phyloP scores from a whole-genome alignment of 305 asterid species.

The Rubia peregrina region DNA sequence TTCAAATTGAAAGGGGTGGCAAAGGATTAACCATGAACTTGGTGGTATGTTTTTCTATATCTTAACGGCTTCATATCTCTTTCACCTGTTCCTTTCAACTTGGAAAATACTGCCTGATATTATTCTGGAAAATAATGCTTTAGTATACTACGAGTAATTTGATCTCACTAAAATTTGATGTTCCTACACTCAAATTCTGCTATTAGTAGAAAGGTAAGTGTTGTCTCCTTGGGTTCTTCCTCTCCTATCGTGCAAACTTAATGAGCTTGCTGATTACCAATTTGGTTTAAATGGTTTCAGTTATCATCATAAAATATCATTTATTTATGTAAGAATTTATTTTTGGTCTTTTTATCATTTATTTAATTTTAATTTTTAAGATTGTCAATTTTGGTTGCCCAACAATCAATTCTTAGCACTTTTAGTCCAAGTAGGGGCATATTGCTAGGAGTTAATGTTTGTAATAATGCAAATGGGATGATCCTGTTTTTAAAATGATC shows the following conservation, averaged over 20 bases:
- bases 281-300: not conserved
- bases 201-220: not conserved
- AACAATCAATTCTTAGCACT: not conserved
- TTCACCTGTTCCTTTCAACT: not conserved
- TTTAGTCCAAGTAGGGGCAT: not conserved
- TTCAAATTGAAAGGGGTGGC: constrained; percentile 97
- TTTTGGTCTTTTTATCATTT: not conserved
- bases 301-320: not conserved
- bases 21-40: constrained; percentile 64
- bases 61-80: not conserved
- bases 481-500: not conserved
- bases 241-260: not conserved
- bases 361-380: not conserved
- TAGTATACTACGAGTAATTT: not conserved
- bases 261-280: not conserved
- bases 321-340: not conserved
- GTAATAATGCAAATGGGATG: not conserved
- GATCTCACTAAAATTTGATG: not conserved
- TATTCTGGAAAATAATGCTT: not conserved
- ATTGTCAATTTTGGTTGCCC: not conserved
- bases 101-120: not conserved
- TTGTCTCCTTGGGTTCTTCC: not conserved
- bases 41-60: constrained; percentile 38
- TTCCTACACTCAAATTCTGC: not conserved
- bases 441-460: not conserved